phyloP scores from a whole-genome alignment of 495 filamentous ascomycete genomes.

The Talaromyces ruber region DNA sequence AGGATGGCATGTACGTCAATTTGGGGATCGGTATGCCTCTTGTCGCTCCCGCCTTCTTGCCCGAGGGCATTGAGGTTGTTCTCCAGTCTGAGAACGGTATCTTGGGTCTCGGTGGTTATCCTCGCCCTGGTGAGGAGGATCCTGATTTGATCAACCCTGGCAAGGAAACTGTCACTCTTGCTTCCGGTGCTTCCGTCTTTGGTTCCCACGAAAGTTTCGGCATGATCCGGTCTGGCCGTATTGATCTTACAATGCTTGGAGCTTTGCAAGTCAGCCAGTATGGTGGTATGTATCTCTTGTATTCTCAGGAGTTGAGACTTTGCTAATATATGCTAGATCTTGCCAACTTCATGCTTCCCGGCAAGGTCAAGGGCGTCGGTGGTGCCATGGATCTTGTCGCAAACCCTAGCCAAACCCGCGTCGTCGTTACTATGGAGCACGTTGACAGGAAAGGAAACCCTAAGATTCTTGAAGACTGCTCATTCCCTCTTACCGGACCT shows the following conservation, averaged over 20 bases:
- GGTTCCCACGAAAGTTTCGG: constrained; percentile 84
- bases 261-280: constrained; percentile 79
- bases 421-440: constrained; percentile 91
- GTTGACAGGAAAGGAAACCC: constrained; percentile 80
- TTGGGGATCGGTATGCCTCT: constrained; percentile 90
- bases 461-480: constrained; percentile 71
- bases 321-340: constrained; percentile 15
- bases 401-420: constrained; percentile 75
- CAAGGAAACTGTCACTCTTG: constrained; percentile 85
- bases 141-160: constrained; percentile 88
- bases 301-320: neutral
- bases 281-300: constrained; percentile 48
- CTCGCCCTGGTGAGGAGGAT: constrained; percentile 67
- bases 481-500: constrained; percentile 78
- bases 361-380: constrained; percentile 89
- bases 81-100: constrained; percentile 90
- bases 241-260: constrained; percentile 83
- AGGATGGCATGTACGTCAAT: constrained; percentile 92
- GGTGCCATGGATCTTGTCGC: constrained; percentile 87
- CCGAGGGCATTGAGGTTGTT: constrained; percentile 66
- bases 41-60: constrained; percentile 75
- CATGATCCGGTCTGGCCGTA: constrained; percentile 84
- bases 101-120: constrained; percentile 79
- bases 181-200: constrained; percentile 68
- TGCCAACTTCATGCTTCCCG: constrained; percentile 63